Percentiles rank a stretch among this genome's conserved stretches.
Conservation (phyloP, 1,284 basidiomycete species). For the Rhodotorula sp. region DNA sequence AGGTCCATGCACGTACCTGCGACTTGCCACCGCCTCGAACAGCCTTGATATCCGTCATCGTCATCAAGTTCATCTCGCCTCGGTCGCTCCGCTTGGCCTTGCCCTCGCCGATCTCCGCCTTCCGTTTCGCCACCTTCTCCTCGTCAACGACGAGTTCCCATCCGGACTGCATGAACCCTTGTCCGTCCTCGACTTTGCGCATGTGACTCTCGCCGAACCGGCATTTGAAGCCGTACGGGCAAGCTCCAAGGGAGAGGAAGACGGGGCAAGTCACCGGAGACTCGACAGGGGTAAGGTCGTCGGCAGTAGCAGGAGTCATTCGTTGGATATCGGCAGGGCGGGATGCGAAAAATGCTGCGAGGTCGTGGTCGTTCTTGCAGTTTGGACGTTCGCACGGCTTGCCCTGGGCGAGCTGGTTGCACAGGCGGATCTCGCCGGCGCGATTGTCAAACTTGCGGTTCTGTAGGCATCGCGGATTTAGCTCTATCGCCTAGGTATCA, state of each 20-base stretch:
- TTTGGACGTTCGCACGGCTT: slow-evolving; percentile 60
- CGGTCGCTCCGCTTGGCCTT: slow-evolving; percentile 48
- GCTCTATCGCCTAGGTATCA: no score
- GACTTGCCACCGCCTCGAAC: slow-evolving; percentile 52
- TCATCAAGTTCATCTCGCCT: slow-evolving; percentile 73
- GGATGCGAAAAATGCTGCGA: slow-evolving; percentile 67
- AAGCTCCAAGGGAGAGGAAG: slow-evolving; percentile 71
- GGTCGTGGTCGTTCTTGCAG: slow-evolving; percentile 79
- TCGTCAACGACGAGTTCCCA: slow-evolving; percentile 57
- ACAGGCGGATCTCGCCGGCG: slow-evolving; percentile 62
- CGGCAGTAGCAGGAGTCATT: slow-evolving; percentile 52
- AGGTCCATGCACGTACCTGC: slow-evolving; percentile 56
- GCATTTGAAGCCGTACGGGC: slow-evolving; percentile 84
- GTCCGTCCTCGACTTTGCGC: slow-evolving; percentile 25
- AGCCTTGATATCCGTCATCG: slow-evolving; percentile 58
- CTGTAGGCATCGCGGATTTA: slow-evolving; percentile 1
- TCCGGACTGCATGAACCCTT: slow-evolving; percentile 42
- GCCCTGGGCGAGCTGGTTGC: slow-evolving; percentile 67
- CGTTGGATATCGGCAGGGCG: slow-evolving; percentile 73
- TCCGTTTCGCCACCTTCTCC: slow-evolving; percentile 54
- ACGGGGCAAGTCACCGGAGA: slow-evolving; percentile 65
- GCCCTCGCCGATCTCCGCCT: slow-evolving; percentile 53
- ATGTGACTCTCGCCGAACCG: slow-evolving; percentile 79
- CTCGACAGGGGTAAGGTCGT: slow-evolving; percentile 53
- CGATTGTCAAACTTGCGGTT: slow-evolving; percentile 32